These are phyloP conservation scores for Solanum bulbocastanum DNA, from an alignment of 257 asterid genomes.

Conservation along the genomic window DNA sequence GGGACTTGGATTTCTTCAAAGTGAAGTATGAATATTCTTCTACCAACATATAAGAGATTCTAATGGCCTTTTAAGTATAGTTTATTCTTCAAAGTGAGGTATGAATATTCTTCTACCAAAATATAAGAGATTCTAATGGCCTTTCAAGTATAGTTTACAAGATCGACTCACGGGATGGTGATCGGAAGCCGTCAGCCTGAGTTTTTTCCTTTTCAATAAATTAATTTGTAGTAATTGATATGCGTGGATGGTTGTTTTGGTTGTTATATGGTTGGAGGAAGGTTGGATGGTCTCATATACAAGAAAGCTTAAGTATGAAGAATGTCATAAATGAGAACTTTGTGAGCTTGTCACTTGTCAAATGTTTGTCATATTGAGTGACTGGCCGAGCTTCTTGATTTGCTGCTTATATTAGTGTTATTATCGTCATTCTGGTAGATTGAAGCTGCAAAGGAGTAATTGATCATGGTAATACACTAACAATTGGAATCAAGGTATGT, in stretches of 20 bases:
- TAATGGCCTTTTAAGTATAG: background rate
- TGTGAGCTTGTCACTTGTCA: background rate
- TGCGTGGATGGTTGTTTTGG: background rate
- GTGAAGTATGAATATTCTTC: background rate
- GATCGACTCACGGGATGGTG: background rate
- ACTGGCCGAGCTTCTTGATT: background rate
- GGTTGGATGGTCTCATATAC: background rate
- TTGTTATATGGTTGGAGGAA: background rate
- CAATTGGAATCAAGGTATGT: background rate
- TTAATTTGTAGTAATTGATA: background rate
- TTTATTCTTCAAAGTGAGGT: background rate
- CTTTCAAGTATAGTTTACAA: background rate
- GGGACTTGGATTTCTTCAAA: background rate
- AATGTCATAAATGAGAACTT: background rate
- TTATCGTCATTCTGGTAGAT: background rate
- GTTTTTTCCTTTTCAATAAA: background rate
- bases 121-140: background rate
- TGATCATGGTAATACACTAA: background rate
- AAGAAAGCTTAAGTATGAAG: background rate
- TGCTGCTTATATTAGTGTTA: background rate
- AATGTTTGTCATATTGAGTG: background rate
- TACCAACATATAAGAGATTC: background rate
- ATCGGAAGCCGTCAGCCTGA: background rate
- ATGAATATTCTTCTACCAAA: background rate
- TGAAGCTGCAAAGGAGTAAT: background rate